Evolutionary conservation across 2,329 filamentous ascomycete genomes (phyloP), one percentile per base, ranked within the genome.

Genomic region (Paramyrothecium roridum): DNA sequence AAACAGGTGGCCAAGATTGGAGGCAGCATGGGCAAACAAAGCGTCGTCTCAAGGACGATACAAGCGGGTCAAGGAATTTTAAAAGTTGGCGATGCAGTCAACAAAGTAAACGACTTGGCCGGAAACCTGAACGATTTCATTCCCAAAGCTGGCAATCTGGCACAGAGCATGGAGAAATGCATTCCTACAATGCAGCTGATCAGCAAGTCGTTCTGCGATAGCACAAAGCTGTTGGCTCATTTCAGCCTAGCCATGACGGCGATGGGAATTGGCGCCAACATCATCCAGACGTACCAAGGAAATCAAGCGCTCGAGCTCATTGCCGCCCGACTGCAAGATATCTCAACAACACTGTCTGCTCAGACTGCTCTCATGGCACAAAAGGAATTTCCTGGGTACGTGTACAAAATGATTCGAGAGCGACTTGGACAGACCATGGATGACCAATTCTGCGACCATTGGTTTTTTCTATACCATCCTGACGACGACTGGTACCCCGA

Each of bases 401-500:
- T 73, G 17, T 66, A 71, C 46, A 67, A 71, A 33, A 71, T 73
- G 70, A 62, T 73, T 22, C 58, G 63, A n/a, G 70, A 73, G 59
- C 63, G 70, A 10, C 61, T 73, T 22, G 64, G 60, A 7, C 67
- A 71, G 54, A 69, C 70, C 4, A 61, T 63, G 8, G 60, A 62
- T 23, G 70, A 73, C 20, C 60, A 61, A 2, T 55, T 62, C 26
- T 61, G 58, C 21, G 64, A 71, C 7, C 73, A 76, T 54, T 69
- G 69, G 63, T 75, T 75, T 57, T 76, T 75, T 34, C 63, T 76
- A 2, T 76, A 69, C 37, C 73, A 76, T 30, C 73, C 73, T 2
- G 73, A 76, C 37, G 73, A 71, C 45, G 70, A 73, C 50, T 76
- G 73, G 73, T 73, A 75, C 46, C 70, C 72, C 13, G 68, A 67